A percentile compares a stretch with the other conserved stretches of the same genome.
phyloP scores from a whole-genome alignment of 2,329 filamentous ascomycete genomes.

The Hypoxylon sp. region DNA sequence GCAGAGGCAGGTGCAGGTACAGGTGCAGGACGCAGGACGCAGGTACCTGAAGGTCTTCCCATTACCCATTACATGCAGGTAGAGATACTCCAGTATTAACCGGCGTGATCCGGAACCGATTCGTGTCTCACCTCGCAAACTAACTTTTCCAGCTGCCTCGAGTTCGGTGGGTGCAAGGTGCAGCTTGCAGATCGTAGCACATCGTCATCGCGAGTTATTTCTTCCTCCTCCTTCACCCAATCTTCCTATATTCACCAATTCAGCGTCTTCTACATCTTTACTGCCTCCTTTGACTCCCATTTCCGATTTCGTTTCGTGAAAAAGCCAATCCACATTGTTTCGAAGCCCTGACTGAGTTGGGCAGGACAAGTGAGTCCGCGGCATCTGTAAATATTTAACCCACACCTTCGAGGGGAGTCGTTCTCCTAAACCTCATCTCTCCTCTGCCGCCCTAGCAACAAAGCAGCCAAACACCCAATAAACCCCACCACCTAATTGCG shows the following conservation, averaged over 20 bases:
- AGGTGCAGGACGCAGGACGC: not conserved
- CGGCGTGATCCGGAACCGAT: slow-evolving; percentile 40
- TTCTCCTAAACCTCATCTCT: slow-evolving; percentile 13
- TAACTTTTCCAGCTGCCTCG: slow-evolving; percentile 31
- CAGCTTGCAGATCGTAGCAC: not conserved
- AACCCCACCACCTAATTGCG: not conserved
- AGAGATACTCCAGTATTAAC: not conserved
- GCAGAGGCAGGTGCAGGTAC: slow-evolving; percentile 18
- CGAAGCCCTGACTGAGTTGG: not conserved
- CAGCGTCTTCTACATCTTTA: slow-evolving; percentile 29
- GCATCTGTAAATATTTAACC: slow-evolving; percentile 14
- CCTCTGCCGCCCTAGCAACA: slow-evolving; percentile 4
- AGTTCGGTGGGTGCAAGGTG: slow-evolving; percentile 5
- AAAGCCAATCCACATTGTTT: slow-evolving; percentile 6
- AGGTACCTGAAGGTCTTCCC: no score
- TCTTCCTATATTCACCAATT: slow-evolving; percentile 9
- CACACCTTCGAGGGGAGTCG: not conserved
- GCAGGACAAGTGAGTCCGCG: slow-evolving; percentile 12
- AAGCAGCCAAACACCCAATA: no score
- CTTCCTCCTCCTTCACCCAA: slow-evolving; percentile 14
- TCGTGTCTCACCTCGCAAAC: slow-evolving; percentile 48
- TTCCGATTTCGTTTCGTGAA: slow-evolving; percentile 10
- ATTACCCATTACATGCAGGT: not conserved
- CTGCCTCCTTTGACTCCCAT: slow-evolving; percentile 9
- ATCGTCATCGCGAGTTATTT: slow-evolving; percentile 14